A percentile compares a stretch with the other conserved stretches of the same genome.
Conservation (phyloP, 306 rosid genomes). For the Lupinus albus region DNA sequence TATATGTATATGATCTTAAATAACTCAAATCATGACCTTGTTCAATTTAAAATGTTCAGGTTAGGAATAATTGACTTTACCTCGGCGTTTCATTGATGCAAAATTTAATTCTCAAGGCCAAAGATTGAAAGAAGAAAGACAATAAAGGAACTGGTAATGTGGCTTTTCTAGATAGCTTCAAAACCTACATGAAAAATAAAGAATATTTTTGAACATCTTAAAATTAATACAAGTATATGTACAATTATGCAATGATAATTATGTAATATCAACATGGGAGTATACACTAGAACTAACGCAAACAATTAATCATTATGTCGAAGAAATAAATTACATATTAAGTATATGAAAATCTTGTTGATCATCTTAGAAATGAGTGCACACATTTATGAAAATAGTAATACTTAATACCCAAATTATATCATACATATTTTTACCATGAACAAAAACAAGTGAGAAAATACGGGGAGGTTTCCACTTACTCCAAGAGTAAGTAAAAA, state of each 20-base stretch:
- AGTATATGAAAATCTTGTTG: too few relatives aligned
- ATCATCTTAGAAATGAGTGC: too few relatives aligned
- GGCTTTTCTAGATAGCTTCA: slow-evolving; percentile 4
- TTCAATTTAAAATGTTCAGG: not conserved
- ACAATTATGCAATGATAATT: not conserved
- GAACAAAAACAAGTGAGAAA: not conserved
- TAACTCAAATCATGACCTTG: not conserved
- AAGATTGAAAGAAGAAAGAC: not conserved
- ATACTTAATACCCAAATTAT: too few relatives aligned
- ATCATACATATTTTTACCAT: not conserved
- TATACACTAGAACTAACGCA: not conserved
- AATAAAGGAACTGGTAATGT: not conserved
- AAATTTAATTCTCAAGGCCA: not conserved
- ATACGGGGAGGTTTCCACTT: too few relatives aligned
- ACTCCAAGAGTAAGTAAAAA: too few relatives aligned
- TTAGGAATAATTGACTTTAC: slow-evolving; percentile 1
- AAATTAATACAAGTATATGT: too few relatives aligned
- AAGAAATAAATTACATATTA: too few relatives aligned
- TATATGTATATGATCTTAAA: not conserved
- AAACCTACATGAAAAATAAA: slow-evolving; percentile 6
- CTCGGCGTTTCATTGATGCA: slow-evolving; percentile 24
- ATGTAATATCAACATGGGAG: not conserved
- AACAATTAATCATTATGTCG: not conserved
- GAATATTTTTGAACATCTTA: not conserved
- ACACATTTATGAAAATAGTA: too few relatives aligned